Percentiles rank a stretch among this genome's conserved stretches.
Conservation (phyloP, 2,329 filamentous ascomycete species). For the Fusarium miscanthi region DNA sequence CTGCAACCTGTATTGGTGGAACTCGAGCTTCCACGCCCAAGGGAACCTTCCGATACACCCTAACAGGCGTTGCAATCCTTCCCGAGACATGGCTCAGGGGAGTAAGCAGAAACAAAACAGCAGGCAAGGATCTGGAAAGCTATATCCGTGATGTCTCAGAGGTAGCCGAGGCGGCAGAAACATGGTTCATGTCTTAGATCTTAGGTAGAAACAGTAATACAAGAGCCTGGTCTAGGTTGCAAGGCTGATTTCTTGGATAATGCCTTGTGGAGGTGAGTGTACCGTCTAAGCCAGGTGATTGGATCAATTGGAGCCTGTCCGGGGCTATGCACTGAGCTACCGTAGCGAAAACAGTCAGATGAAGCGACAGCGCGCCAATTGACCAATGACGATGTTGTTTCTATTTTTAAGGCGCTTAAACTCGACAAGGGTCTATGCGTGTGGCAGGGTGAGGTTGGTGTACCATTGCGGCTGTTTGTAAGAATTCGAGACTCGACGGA, state of each 20-base stretch:
- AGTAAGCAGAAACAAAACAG: slow-evolving; percentile 11
- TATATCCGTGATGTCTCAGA: slow-evolving; percentile 27
- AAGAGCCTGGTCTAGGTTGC: slow-evolving; percentile 17
- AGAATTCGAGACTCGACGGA: slow-evolving; percentile 10
- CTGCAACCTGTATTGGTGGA: slow-evolving; percentile 23
- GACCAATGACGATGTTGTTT: slow-evolving; percentile 20
- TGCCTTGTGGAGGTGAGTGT: slow-evolving; percentile 32
- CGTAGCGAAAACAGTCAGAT: slow-evolving; percentile 33
- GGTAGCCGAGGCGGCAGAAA: slow-evolving; percentile 34
- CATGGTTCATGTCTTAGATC: slow-evolving; percentile 12
- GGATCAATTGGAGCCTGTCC: slow-evolving; percentile 17
- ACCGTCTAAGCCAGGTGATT: slow-evolving; percentile 15
- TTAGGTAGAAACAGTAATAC: slow-evolving; percentile 4
- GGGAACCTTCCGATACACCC: slow-evolving; percentile 1
- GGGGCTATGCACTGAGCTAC: slow-evolving; percentile 37
- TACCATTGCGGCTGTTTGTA: slow-evolving; percentile 25
- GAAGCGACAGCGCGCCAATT: slow-evolving; percentile 39
- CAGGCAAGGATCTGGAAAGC: slow-evolving; percentile 16
- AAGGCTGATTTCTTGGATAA: slow-evolving; percentile 41
- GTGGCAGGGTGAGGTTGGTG: slow-evolving; percentile 21
- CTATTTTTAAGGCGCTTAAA: slow-evolving; percentile 47
- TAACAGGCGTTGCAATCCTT: slow-evolving; percentile 24
- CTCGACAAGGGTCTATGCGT: slow-evolving; percentile 10
- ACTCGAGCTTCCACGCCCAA: neutral
- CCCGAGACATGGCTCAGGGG: slow-evolving; percentile 32